A percentile compares a stretch with the other conserved stretches of the same genome.
phyloP scores from a whole-genome alignment of 1,284 basidiomycete species.

The Sporisorium scitamineum region DNA sequence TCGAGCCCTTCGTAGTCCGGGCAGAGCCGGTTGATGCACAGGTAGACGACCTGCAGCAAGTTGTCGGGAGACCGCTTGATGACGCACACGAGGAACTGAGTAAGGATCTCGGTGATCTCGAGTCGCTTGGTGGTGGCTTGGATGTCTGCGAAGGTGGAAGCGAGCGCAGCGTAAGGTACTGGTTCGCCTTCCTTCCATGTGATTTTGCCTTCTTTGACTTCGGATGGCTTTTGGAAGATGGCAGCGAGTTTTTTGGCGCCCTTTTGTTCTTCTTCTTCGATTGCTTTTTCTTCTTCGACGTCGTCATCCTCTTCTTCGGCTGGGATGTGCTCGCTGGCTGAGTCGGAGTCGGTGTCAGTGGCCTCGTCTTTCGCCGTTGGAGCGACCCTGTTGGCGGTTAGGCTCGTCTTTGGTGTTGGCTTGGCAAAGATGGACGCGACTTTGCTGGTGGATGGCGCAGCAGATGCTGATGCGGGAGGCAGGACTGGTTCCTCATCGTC shows the following conservation, averaged over 20 bases:
- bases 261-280: conserved; percentile 50
- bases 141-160: conserved; percentile 88
- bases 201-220: conserved; percentile 76
- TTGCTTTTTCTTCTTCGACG: conserved; percentile 54
- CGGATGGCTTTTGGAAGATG: conserved; percentile 69
- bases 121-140: conserved; percentile 95
- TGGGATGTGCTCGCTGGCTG: conserved; percentile 61
- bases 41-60: conserved; percentile 88
- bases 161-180: conserved; percentile 91
- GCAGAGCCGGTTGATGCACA: conserved; percentile 96
- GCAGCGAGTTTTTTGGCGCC: conserved; percentile 51
- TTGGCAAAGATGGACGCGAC: conserved; percentile 37
- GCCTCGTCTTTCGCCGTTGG: conserved; percentile 50
- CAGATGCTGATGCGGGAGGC: neutral
- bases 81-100: conserved; percentile 87
- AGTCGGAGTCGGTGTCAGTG: conserved; percentile 26
- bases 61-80: conserved; percentile 82
- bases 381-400: conserved; percentile 15
- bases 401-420: conserved; percentile 11
- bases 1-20: conserved; percentile 97
- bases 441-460: conserved; percentile 19
- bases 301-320: conserved; percentile 38
- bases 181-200: conserved; percentile 86
- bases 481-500: conserved; percentile 47
- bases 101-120: conserved; percentile 90